Evolutionary conservation across 2,329 filamentous ascomycete genomes (phyloP).

Genomic region (Rhytidhysteron rufulum): DNA sequence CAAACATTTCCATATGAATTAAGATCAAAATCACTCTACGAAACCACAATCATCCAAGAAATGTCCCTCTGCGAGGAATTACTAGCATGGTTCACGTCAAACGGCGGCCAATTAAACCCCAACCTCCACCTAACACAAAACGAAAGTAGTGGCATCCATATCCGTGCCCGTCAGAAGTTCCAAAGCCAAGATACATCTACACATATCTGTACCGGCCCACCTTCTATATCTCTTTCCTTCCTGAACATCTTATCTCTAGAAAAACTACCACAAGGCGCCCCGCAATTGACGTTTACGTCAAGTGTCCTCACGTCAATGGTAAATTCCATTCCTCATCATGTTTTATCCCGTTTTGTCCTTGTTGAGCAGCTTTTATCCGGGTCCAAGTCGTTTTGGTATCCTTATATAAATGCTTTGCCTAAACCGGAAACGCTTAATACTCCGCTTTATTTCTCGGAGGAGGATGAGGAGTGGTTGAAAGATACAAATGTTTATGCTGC

Average conservation of each 20-base stretch:
- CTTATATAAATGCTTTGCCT: constrained; percentile 35
- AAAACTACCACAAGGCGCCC: constrained; percentile 14
- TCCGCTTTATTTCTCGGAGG: constrained; percentile 33
- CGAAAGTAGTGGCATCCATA: constrained; percentile 25
- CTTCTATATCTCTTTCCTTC: constrained; percentile 30
- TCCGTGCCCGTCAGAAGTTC: constrained; percentile 19
- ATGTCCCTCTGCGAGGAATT: constrained; percentile 9
- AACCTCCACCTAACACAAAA: constrained; percentile 25
- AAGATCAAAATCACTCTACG: too few relatives aligned
- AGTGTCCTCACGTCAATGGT: neutral
- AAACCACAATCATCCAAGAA: too few relatives aligned
- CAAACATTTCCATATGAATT: too few relatives aligned
- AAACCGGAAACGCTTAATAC: constrained; percentile 28
- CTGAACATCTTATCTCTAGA: constrained; percentile 28
- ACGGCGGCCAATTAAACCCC: constrained; percentile 28
- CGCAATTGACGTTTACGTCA: constrained; percentile 2
- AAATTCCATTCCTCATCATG: constrained; percentile 25
- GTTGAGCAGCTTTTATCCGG: constrained; percentile 27
- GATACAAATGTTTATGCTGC: constrained; percentile 32
- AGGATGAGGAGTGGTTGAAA: constrained; percentile 30
- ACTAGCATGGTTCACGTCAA: constrained; percentile 25
- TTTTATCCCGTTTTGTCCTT: constrained; percentile 33
- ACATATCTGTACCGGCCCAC: constrained; percentile 26
- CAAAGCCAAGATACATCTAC: constrained; percentile 7
- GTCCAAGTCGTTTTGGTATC: constrained; percentile 28